Percentiles rank a stretch among this genome's conserved stretches.
Evolutionary conservation across 768 basidiomycete species (phyloP).

Genomic region (Podaxis sp.): DNA sequence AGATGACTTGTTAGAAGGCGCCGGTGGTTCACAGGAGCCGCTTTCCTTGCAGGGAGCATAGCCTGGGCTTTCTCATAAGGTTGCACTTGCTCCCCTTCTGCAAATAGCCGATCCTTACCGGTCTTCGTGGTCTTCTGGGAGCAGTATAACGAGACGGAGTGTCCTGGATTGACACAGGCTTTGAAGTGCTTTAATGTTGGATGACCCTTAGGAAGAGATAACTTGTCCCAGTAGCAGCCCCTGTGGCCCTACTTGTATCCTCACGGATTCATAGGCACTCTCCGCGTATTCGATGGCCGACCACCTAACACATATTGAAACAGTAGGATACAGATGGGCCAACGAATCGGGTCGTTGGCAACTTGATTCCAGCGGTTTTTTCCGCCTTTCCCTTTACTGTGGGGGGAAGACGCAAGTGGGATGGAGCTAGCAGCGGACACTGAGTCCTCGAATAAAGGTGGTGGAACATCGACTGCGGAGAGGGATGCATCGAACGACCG

Average conservation of each 20-base stretch:
- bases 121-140: not conserved
- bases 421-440: conserved; percentile 23
- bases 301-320: not conserved
- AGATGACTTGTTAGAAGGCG: too few relatives aligned
- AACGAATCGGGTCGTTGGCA: not conserved
- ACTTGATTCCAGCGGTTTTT: not conserved
- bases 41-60: too few relatives aligned
- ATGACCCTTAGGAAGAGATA: too few relatives aligned
- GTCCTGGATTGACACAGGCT: not conserved
- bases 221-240: too few relatives aligned
- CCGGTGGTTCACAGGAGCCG: too few relatives aligned
- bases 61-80: too few relatives aligned
- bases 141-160: not conserved
- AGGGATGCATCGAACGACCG: conserved; percentile 43
- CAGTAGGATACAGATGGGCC: not conserved
- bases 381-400: not conserved
- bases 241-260: too few relatives aligned
- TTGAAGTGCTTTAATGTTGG: too few relatives aligned
- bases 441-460: conserved; percentile 49
- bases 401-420: not conserved
- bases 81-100: too few relatives aligned
- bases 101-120: too few relatives aligned
- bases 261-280: too few relatives aligned
- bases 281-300: too few relatives aligned
- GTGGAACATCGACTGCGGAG: conserved; percentile 17